Base-by-base conservation (phyloP, 345 rosid genomes). In the Sonneratia alba region DNA sequence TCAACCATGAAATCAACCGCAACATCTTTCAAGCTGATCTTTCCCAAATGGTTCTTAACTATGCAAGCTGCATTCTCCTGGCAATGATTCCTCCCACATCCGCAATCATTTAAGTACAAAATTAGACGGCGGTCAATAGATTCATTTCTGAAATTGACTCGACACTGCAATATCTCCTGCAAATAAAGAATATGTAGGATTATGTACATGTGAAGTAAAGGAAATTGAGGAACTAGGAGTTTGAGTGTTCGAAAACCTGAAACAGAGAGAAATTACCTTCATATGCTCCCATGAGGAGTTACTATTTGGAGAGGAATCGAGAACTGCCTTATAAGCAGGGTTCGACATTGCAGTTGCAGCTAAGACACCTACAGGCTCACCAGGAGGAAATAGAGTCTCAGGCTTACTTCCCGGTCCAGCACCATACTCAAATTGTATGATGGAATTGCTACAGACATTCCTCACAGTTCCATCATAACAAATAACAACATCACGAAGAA, bases 261-360 rank as follows among this genome's bases (percentile, higher is more conserved):
- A 71, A 36, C 43, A 51, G 71, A 70, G 38, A 67, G 48, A 63
- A 45, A 48, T 36, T 80, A 95, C 99, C 98, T 95, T 95, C 99
- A 95, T 95, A 80, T 81, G 75, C 71, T 95, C 99, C 99, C 99
- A 95, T 13, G 96, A 95, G 22, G 89, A 87, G 74, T 87, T 95
- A 82, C 97, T 95, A 70, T 84, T 92, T 11, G 97, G 86, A 72
- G 86, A 75, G 68, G 99, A 92, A 88, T 95, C 99, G 76, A 95
- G 96, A 75, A 95, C 99, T 3, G 99, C 99, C 79, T 92, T 95
- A 67, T 92, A 95, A 7, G 99, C 99, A 76, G 99, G 98, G 81
- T 84, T 92, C 47, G 97, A 92, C 96, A 95, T 92, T 24, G 97
- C 96, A 70, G 99, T 95, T 53, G 99, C 98, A 71, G 99, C 97